Conservation (phyloP, 805 yeast genomes). For the Phaffomyces opuntiae region DNA sequence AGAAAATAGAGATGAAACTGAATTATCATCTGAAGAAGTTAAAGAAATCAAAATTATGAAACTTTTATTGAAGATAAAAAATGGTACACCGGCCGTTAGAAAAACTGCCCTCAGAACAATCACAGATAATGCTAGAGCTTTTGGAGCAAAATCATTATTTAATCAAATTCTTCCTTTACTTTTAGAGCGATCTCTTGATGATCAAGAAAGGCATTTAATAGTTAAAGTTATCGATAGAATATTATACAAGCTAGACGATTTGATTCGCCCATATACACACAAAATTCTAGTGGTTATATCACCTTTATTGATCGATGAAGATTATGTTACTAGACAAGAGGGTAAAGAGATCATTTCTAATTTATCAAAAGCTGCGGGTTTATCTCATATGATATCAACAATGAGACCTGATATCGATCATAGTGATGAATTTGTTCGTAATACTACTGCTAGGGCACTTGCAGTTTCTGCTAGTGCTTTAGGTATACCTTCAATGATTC, state of each 20-base stretch:
- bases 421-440: conserved; percentile 73
- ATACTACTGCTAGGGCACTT: conserved; percentile 67
- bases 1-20: conserved; percentile 24
- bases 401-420: conserved; percentile 79
- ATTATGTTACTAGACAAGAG: conserved; percentile 63
- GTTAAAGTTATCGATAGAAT: conserved; percentile 71
- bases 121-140: conserved; percentile 51
- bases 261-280: conserved; percentile 65
- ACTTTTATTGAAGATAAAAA: conserved; percentile 63
- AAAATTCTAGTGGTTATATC: conserved; percentile 66
- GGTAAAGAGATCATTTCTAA: conserved; percentile 74
- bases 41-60: conserved; percentile 56
- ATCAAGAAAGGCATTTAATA: conserved; percentile 75
- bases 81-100: conserved; percentile 65
- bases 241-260: conserved; percentile 55
- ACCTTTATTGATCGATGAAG: conserved; percentile 78
- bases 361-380: conserved; percentile 74
- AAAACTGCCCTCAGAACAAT: conserved; percentile 63
- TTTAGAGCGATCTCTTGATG: conserved; percentile 64
- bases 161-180: conserved; percentile 70
- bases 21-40: conserved; percentile 42
- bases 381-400: conserved; percentile 70
- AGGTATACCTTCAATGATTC: conserved; percentile 65
- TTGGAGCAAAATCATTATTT: conserved; percentile 68
- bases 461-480: conserved; percentile 80